Base-by-base conservation (phyloP, 768 basidiomycete genomes). In the Termitomyces heimii region DNA sequence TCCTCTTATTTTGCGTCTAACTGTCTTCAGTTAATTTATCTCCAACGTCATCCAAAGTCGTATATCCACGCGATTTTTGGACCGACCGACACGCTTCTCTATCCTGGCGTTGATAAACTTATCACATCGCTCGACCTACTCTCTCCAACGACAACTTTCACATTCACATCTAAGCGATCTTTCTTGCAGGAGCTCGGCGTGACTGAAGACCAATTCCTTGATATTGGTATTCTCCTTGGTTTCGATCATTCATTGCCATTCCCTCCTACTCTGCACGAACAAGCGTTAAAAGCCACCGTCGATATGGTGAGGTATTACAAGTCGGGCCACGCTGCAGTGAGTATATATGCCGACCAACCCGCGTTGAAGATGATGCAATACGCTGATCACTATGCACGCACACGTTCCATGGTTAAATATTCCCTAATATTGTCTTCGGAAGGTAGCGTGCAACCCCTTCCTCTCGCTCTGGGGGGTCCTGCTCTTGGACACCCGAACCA, bases 31-130 rank as follows among this genome's bases (percentile, higher is more conserved):
- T 79, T 99, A 68, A 89, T 95, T 62, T 98, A 98, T 76, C 85
- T 99, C 37, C 88, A 94, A 71, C 86, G 92, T 53, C 96, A 98
- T 73, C 78, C 84, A 31, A 96, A 97, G 70, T 82, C 88, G 5
- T 99, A 98, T 72, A 90, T 96, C 62, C 95, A 98, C 67, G 88
- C 96, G 22, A 86, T 98, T 64, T 97, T 85, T 70, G 94, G 91
- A 5, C 85, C 96, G 18, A 89, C 88, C 2, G 97, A 99, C 70
- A 82, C 89, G 26, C 79, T 99, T 12, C 79, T 98, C 40, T 98
- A 94, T 69, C 92, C 94, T 16, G 78, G 77, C 31, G 82, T 94
- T 39, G 92, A 95, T 75, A 91, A 89, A 67, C 78, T 98, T 67
- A 95, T 99, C 70, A 92, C 89, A 48, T 82, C 86, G 32, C 77